Conservation (phyloP, 768 basidiomycete species). For the Cytidiella melzeri region DNA sequence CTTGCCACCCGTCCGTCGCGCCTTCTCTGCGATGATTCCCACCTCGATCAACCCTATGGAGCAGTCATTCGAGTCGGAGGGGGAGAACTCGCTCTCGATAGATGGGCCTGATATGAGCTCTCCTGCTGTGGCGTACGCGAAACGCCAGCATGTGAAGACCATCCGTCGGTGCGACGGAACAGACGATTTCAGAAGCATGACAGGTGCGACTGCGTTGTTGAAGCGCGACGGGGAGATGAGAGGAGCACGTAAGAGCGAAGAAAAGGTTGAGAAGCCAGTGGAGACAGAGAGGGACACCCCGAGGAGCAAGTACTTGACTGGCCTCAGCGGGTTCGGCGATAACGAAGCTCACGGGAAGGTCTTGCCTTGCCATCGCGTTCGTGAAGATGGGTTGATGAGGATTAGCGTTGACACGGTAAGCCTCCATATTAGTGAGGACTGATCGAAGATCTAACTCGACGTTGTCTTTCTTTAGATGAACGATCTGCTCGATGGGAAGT, state of each 20-base stretch:
- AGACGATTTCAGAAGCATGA: conserved; percentile 70
- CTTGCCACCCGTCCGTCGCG: conserved; percentile 55
- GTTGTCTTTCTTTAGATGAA: conserved; percentile 52
- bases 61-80: conserved; percentile 37
- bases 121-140: conserved; percentile 75
- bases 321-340: conserved; percentile 81
- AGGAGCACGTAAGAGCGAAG: conserved; percentile 20
- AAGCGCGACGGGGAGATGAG: conserved; percentile 37
- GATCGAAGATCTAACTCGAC: neutral
- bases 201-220: conserved; percentile 54
- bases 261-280: conserved; percentile 13
- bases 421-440: neutral
- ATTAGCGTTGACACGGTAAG: conserved; percentile 75
- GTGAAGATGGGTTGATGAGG: conserved; percentile 93
- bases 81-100: neutral
- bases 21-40: conserved; percentile 68
- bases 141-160: conserved; percentile 71
- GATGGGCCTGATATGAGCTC: conserved; percentile 58
- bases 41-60: conserved; percentile 19
- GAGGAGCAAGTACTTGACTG: conserved; percentile 30
- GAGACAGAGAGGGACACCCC: conserved; percentile 22
- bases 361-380: conserved; percentile 87
- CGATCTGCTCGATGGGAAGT: conserved; percentile 70
- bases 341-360: conserved; percentile 92
- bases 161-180: conserved; percentile 77